Base-by-base conservation (phyloP, 495 filamentous ascomycete species). In the Mytilinidion resinicola region DNA sequence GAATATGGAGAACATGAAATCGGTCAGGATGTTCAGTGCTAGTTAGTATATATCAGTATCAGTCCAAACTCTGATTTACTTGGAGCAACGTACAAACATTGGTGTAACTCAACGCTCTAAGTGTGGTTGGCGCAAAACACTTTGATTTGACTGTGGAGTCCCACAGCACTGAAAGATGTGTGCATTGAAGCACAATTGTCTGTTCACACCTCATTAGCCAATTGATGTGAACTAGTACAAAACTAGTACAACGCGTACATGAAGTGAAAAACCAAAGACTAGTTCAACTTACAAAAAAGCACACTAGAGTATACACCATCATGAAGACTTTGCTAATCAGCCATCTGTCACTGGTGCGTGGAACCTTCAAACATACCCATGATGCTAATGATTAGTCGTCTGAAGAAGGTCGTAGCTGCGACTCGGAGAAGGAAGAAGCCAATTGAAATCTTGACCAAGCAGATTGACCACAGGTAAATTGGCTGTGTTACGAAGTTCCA, bases 11-110 rank as follows among this genome's bases (percentile, higher is more conserved):
- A 79, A 77, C 9, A 71, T 36, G 8, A 79, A 57, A 54, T 79
- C 77, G 20, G 77, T 79, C n/a, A 70, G 50, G 36, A 78, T 77
- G 51, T 76, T 78, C 49, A 77, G 65, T 15, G 63, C 72, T 73
- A 6, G 25, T 3, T 6, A 30, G 6, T 30, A 2, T 30, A 30
- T 30, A 30, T 30, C 25, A 30, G 25, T 30, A 30, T 30, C 25
- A 6, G 25, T 6, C 25, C 25, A 30, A 3, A 2, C 25, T 2
- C 25, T 30, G 25, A 30, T 30, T 30, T 30, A 2, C 3, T 30
- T 6, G 25, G 25, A n/a, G 11, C 34, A 33, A 66, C 67, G 4
- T 54, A 71, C 72, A 59, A 8, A 71, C 68, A 49, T 77, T 77
- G 44, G 61, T 60, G 34, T 64, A 64, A 42, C 51, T 46, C 9